phyloP scores from a whole-genome alignment of 1,139 yeast genomes.

The Geotrichum carabidarum region DNA sequence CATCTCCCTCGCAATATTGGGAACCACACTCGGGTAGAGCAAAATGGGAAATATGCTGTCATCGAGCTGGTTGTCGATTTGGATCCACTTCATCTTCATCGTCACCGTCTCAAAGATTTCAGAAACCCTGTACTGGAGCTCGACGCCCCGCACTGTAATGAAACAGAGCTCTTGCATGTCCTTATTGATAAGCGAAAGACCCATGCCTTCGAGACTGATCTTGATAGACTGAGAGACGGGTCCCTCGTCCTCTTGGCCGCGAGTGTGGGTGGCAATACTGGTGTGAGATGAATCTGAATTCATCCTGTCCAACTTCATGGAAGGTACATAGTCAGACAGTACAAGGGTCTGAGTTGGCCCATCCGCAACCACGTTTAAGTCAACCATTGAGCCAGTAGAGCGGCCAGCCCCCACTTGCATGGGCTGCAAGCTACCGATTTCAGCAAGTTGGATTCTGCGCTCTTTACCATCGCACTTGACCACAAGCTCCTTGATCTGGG shows the following conservation, averaged over 20 bases:
- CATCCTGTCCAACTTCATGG: conserved; percentile 62
- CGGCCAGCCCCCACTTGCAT: conserved; percentile 50
- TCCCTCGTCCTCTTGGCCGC: conserved; percentile 57
- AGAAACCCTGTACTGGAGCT: conserved; percentile 73
- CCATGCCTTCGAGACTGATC: conserved; percentile 77
- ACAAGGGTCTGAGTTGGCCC: conserved; percentile 89
- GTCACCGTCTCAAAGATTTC: conserved; percentile 77
- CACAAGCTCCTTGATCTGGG: conserved; percentile 71
- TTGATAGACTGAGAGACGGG: conserved; percentile 44
- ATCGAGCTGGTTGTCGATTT: conserved; percentile 83
- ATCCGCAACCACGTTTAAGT: conserved; percentile 88
- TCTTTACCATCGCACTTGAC: conserved; percentile 64
- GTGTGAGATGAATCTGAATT: conserved; percentile 18
- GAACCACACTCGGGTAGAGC: conserved; percentile 82
- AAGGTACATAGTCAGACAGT: conserved; percentile 75
- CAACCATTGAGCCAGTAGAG: conserved; percentile 50
- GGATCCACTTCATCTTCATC: conserved; percentile 85
- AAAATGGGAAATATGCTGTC: conserved; percentile 86
- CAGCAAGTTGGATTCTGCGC: conserved; percentile 77
- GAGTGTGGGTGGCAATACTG: conserved; percentile 41
- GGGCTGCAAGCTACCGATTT: conserved; percentile 85
- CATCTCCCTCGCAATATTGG: conserved; percentile 77
- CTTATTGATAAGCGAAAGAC: conserved; percentile 73
- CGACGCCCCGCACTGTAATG: conserved; percentile 72
- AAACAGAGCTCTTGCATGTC: conserved; percentile 73